These are phyloP conservation scores for Lichtheimia ornata DNA, from an alignment of 371 early-diverging fungal genomes.

Conservation along the genomic window DNA sequence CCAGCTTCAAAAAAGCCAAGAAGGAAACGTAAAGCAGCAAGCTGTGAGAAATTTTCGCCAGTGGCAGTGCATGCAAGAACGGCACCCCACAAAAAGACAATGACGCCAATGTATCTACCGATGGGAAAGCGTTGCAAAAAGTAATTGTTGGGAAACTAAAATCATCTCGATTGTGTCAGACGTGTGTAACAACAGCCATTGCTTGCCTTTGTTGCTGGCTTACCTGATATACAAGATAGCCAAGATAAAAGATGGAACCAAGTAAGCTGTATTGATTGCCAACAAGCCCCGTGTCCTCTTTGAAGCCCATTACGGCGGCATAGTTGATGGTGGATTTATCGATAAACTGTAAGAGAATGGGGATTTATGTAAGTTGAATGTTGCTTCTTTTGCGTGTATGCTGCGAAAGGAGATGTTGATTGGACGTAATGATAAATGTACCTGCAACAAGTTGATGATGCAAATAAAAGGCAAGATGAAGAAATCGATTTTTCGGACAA, in stretches of 20 bases:
- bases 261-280: constrained; percentile 35
- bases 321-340: constrained; percentile 48
- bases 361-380: too few species aligned
- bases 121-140: constrained; percentile 38
- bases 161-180: neutral
- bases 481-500: constrained; percentile 40
- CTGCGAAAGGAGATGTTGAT: too few species aligned
- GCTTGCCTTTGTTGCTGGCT: neutral
- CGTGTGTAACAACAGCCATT: too few species aligned
- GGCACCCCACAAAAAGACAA: constrained; percentile 39
- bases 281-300: constrained; percentile 25
- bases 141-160: constrained; percentile 44
- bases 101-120: constrained; percentile 33
- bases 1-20: constrained; percentile 34
- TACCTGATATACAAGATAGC: constrained; percentile 42
- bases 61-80: constrained; percentile 26
- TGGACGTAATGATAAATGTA: constrained; percentile 4
- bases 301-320: constrained; percentile 30
- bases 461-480: constrained; percentile 38
- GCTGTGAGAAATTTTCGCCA: constrained; percentile 33
- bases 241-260: constrained; percentile 43
- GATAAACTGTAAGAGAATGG: constrained; percentile 25
- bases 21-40: constrained; percentile 40
- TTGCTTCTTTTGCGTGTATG: too few species aligned
- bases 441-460: constrained; percentile 41